Evolutionary conservation across 2,329 filamentous ascomycete species (phyloP), one percentile per base, ranked within the genome.

Genomic region (Diplocarpon mali): DNA sequence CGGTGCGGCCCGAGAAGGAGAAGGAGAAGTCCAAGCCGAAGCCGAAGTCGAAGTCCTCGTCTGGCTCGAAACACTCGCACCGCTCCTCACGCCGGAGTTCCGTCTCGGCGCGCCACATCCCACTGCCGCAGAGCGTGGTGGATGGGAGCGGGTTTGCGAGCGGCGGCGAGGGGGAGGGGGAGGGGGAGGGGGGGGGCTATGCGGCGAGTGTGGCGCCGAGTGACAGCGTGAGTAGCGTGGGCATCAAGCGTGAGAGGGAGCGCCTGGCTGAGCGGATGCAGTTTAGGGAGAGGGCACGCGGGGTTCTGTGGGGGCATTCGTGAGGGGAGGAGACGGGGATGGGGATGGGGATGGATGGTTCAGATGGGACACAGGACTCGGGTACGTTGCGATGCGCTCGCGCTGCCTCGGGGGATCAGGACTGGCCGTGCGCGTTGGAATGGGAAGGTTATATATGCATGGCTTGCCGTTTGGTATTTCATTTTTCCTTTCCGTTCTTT

Each of bases 161-260:
- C 11, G 43, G 32, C 27, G 37, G 31, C 2, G 36, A 38, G 15
- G 36, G 36, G 7, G 24, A 17, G 12, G 16, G 16, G 7, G 36
- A 27, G 7, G 29, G 43, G n/a, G 49, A 49, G 7, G 24, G 36
- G 9, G 68, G 4, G 20, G 20, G 72, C 32, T 73, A 76, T 51
- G 61, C 63, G 41, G 69, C 66, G 39, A 78, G 73, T 53, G 64
- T 80, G 30, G 73, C 69, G 35, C 76, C 76, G 1, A 72, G 69
- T 53, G 76, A 80, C 57, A 80, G 76, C 55, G 76, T 80, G 45
- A 78, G 75, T 57, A 75, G 72, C 52, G 67, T 78, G n/a, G 76
- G 74, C n/a, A 55, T 41, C 20, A 60, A 59, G 49, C 50, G 45
- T 44, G 56, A 60, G 44, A 46, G 55, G 42, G 48, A 55, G 28